These are phyloP conservation scores for Aspergillus aculeatus DNA, from an alignment of 2,329 filamentous ascomycete species.

Conservation along the genomic window DNA sequence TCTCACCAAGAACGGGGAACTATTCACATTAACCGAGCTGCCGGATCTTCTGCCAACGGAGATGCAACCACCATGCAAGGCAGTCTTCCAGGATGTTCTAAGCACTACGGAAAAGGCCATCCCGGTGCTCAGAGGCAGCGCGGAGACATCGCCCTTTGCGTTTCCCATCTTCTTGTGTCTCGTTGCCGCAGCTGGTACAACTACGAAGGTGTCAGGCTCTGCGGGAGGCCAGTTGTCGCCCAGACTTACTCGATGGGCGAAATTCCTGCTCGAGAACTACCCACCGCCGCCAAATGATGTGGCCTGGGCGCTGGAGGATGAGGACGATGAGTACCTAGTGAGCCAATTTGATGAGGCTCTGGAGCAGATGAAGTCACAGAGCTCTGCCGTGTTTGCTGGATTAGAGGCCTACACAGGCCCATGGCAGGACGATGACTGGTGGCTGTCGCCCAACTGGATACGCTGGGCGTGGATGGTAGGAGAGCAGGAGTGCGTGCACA, in stretches of 20 bases:
- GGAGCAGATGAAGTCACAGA: slow-evolving; percentile 16
- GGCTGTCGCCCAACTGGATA: slow-evolving; percentile 40
- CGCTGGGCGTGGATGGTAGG: slow-evolving; percentile 46
- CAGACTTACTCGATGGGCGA: slow-evolving; percentile 38
- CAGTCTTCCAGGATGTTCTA: slow-evolving; percentile 26
- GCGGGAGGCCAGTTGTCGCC: slow-evolving; percentile 26
- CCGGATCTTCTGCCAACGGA: slow-evolving; percentile 29
- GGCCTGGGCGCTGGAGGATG: slow-evolving; percentile 31
- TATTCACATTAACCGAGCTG: slow-evolving; percentile 34
- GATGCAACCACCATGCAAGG: slow-evolving; percentile 25
- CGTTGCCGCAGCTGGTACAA: slow-evolving; percentile 26
- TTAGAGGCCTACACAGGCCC: slow-evolving; percentile 21
- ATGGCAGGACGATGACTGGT: slow-evolving; percentile 29
- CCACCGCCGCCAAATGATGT: slow-evolving; percentile 30
- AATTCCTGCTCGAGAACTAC: slow-evolving; percentile 37
- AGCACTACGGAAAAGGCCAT: slow-evolving; percentile 20
- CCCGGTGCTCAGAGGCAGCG: slow-evolving; percentile 19
- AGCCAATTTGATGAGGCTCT: slow-evolving; percentile 26
- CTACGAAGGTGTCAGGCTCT: slow-evolving; percentile 8
- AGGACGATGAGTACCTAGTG: slow-evolving; percentile 26
- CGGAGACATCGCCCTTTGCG: slow-evolving; percentile 25
- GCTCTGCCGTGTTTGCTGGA: slow-evolving; percentile 12
- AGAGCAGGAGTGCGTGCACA: slow-evolving; percentile 40
- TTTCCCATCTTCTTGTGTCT: slow-evolving; percentile 37
- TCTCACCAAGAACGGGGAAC: slow-evolving; percentile 35